These are phyloP conservation scores for Ophidiomyces ophidiicola DNA, from an alignment of 2,329 filamentous ascomycete species.

Conservation along the genomic window DNA sequence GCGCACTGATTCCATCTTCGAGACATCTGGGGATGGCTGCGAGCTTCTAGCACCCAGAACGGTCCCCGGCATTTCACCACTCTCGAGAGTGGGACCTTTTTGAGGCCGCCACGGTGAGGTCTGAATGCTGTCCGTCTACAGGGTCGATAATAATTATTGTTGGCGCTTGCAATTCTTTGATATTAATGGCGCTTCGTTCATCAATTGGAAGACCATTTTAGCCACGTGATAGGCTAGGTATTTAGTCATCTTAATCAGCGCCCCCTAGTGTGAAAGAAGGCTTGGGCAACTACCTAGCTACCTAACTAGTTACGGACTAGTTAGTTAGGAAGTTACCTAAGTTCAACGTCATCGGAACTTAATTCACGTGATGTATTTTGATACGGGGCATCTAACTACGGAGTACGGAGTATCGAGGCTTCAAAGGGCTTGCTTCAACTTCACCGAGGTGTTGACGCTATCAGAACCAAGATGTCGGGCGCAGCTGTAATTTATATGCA, in stretches of 20 bases:
- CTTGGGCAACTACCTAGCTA: too few relatives aligned
- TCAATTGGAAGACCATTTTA: slow-evolving; percentile 22
- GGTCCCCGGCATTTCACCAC: slow-evolving; percentile 40
- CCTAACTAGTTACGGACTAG: too few relatives aligned
- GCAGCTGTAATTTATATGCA: slow-evolving; percentile 23
- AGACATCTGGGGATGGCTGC: slow-evolving; percentile 34
- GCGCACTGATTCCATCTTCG: slow-evolving; percentile 31
- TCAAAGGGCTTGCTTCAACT: not conserved
- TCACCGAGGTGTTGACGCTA: slow-evolving; percentile 19
- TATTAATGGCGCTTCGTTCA: slow-evolving; percentile 22
- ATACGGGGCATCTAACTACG: not conserved
- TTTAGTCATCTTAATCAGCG: too few relatives aligned
- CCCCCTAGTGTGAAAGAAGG: too few relatives aligned
- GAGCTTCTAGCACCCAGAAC: slow-evolving; percentile 36
- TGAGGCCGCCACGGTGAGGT: slow-evolving; percentile 15
- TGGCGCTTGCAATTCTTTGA: slow-evolving; percentile 12
- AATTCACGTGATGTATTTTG: too few relatives aligned
- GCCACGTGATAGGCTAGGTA: slow-evolving; percentile 9
- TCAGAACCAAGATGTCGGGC: slow-evolving; percentile 34
- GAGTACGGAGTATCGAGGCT: not conserved
- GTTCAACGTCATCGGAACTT: too few relatives aligned
- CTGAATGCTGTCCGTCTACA: slow-evolving; percentile 2
- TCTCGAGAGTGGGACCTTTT: slow-evolving; percentile 20
- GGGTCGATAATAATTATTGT: slow-evolving; percentile 5
- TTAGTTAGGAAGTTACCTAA: too few relatives aligned